Base-by-base conservation (phyloP, 306 rosid genomes). In the Cajanus cajan region DNA sequence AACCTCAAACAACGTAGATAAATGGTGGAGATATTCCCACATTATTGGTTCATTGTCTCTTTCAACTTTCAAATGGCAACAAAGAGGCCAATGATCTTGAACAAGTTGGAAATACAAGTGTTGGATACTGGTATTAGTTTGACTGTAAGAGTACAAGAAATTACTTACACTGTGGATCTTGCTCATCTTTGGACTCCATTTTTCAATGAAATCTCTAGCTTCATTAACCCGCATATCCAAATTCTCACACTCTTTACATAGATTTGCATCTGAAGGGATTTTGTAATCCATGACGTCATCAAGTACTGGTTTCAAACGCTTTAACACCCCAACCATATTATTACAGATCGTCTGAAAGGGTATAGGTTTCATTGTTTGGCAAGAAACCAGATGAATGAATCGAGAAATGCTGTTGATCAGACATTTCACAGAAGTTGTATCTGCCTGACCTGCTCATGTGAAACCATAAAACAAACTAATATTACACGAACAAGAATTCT, bases 341-440 rank as follows among this genome's bases (percentile, higher is more conserved):
- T 58, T 88, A 78, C 86, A 93, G 62, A 85, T 88, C 78, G 88
- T 91, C 86, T 90, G 96, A 75, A 93, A 68, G 71, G 94, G 96
- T 71, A 80, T 19, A 67, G 80, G 84, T 74, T 84, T 96, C 74
- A 83, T 64, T 58, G 85, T 83, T 70, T 89, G 97, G 85, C 97
- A 89, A 51, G 97, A 96, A 76, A 89, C 96, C 76, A 93, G 88
- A 77, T 81, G 99, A 89, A 93, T 77, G 82, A 96, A 90, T 78
- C 99, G 90, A 84, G 97, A 87, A 80, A 91, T 93, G 87, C 98
- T 93, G 91, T 96, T 96, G 83, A 88, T 86, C 33, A 93, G 91
- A 88, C 97, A 93, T 93, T 87, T 87, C 59, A 88, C 83, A 71
- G 96, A 79, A 83, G 85, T 39, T 68, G 86, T 80, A 78, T 92